Evolutionary conservation across 169 alveolate genomes (phyloP).

Genomic region (Plasmodium coatneyi): DNA sequence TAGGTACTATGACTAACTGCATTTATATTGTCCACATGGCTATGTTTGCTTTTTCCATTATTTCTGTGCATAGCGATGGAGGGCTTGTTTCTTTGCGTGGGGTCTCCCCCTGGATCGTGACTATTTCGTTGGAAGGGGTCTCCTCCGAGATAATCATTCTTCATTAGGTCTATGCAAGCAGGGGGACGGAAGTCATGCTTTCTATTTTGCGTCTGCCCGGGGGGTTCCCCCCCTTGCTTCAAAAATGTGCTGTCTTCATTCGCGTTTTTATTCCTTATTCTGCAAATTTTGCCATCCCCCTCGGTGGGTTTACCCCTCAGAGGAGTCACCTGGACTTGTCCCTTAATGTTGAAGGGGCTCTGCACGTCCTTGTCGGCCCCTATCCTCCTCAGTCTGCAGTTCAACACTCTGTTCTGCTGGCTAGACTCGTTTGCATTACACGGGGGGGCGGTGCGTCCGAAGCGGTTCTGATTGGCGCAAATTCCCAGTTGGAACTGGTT

Average conservation of each 20-base stretch:
- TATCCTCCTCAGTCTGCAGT: not conserved
- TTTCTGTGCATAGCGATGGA: not conserved
- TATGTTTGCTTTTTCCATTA: conserved; percentile 1
- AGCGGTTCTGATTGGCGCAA: not conserved
- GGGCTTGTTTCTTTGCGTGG: not conserved
- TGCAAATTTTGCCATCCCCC: not conserved
- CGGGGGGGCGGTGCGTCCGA: not conserved
- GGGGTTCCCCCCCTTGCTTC: not conserved
- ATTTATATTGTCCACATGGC: not conserved
- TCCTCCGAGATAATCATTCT: not conserved
- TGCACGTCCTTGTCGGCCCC: not conserved
- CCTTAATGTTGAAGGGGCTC: not conserved
- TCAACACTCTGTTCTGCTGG: not conserved
- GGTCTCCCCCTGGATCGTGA: not conserved
- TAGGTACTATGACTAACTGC: not conserved
- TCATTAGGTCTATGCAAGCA: not conserved
- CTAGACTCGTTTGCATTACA: not conserved
- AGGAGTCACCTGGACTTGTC: not conserved
- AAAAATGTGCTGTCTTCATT: not conserved
- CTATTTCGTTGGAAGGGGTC: not conserved
- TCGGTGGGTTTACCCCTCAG: not conserved
- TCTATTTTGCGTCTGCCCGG: not conserved
- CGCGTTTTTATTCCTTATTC: not conserved
- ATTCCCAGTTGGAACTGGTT: not conserved
- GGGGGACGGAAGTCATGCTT: not conserved